Evolutionary conservation across 2,329 filamentous ascomycete species (phyloP).

Genomic region (Cucurbitaria berberidis): DNA sequence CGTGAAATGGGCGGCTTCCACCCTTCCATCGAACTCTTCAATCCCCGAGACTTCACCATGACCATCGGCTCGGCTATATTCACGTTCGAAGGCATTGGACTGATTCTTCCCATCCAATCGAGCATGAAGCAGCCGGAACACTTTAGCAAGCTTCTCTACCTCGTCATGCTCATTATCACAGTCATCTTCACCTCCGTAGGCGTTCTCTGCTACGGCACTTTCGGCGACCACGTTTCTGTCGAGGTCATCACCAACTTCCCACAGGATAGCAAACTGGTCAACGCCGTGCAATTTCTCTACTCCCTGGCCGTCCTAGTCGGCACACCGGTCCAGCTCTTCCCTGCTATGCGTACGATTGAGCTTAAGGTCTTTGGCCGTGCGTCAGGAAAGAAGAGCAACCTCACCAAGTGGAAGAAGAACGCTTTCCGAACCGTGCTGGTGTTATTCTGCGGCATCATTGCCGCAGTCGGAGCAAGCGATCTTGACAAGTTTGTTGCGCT

Average conservation of each 20-base stretch:
- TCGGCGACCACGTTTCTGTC: slow-evolving; percentile 71
- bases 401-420: slow-evolving; percentile 81
- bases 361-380: slow-evolving; percentile 68
- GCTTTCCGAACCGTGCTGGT: slow-evolving; percentile 65
- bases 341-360: slow-evolving; percentile 74
- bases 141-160: slow-evolving; percentile 69
- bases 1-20: slow-evolving; percentile 61
- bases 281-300: slow-evolving; percentile 77
- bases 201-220: slow-evolving; percentile 75
- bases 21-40: slow-evolving; percentile 70
- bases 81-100: slow-evolving; percentile 78
- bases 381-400: slow-evolving; percentile 68
- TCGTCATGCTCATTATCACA: slow-evolving; percentile 76
- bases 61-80: slow-evolving; percentile 78
- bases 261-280: slow-evolving; percentile 73
- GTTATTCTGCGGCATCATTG: slow-evolving; percentile 64
- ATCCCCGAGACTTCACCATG: slow-evolving; percentile 70
- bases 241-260: slow-evolving; percentile 80
- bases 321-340: slow-evolving; percentile 77
- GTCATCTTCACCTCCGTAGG: slow-evolving; percentile 75
- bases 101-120: slow-evolving; percentile 77
- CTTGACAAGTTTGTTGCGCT: slow-evolving; percentile 77
- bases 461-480: slow-evolving; percentile 69
- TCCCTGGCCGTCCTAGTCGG: slow-evolving; percentile 75
- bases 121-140: slow-evolving; percentile 74